Base-by-base conservation (phyloP, 148 eudicot genomes). In the Agrostemma githago region DNA sequence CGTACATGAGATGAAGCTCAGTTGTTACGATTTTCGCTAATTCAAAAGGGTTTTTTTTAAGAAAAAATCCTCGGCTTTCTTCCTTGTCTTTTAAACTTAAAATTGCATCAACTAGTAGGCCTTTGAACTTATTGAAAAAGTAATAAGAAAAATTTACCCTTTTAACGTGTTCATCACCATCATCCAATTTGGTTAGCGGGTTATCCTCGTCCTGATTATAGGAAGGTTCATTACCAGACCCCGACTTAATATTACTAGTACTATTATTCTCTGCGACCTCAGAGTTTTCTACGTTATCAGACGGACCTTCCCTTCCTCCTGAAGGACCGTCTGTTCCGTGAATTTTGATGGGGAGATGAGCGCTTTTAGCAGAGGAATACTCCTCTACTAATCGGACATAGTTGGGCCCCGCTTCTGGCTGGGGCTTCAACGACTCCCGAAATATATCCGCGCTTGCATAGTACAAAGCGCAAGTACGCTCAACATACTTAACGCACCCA, bases 1-100 rank as follows among this genome's bases (percentile, higher is more conserved):
- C 88, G 57, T 83, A 83, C 5, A 83, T 19, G 15, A 85, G 63
- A 26, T 81, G 79, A 11, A 83, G 82, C 73, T 85, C 88, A 1
- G 74, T 76, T 67, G 76, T 68, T 0, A 77, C 62, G 10, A 81
- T 72, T 58, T 19, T 66, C 53, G 76, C 76, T 9, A 78, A 84
- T 19, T 78, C 70, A 5, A 9, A 2, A 38, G 71, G 44, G 0
- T 26, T 40, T 20, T 70, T 38, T 0, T 19, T 3, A 1, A 62
- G 78, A 44, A 82, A 82, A 66, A 64, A 72, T 0, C 15, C 34
- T 16, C 76, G 78, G 62, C 85, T 82, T n/a, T 57, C 68, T 3
- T 66, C 59, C 3, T 76, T 67, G 8, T 82, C 80, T 4, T 76
- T 76, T 58, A 64, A 72, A 71, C 76, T 75, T 53, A 82, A 70